Percentiles rank a stretch among this genome's conserved stretches.
Evolutionary conservation across 1,284 basidiomycete species (phyloP).

Genomic region (Sporisorium exsertum): DNA sequence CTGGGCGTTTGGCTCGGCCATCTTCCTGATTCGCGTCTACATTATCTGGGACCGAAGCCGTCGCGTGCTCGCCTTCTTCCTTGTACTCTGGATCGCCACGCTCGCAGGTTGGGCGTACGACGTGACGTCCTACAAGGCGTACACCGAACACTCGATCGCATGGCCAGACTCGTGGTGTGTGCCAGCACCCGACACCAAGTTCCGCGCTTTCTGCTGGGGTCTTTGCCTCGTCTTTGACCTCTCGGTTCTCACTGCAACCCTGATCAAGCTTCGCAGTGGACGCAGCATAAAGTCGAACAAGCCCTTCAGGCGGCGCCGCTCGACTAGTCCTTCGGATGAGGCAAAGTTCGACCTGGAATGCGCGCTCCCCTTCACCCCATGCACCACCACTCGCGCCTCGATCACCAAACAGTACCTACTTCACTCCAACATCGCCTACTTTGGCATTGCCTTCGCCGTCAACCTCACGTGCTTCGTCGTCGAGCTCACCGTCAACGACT

Average conservation of each 20-base stretch:
- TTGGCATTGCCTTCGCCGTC: background rate
- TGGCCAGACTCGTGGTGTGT: background rate
- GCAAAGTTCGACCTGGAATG: too few relatives aligned
- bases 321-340: too few relatives aligned
- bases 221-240: background rate
- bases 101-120: slow-evolving; percentile 2
- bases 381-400: background rate
- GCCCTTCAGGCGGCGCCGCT: too few relatives aligned
- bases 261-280: background rate
- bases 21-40: slow-evolving; percentile 4
- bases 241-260: background rate
- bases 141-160: background rate
- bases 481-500: background rate
- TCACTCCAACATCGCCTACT: background rate
- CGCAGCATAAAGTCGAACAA: too few relatives aligned
- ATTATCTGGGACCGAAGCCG: background rate
- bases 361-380: too few relatives aligned
- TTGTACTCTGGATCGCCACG: background rate
- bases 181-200: slow-evolving; percentile 3
- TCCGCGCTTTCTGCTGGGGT: slow-evolving; percentile 7
- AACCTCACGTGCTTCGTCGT: slow-evolving; percentile 5
- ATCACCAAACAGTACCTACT: background rate
- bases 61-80: background rate
- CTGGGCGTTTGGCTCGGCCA: slow-evolving; percentile 2
- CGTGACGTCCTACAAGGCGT: background rate